Conservation (phyloP, 1,284 basidiomycete genomes). For the Marasmius fiardii region DNA sequence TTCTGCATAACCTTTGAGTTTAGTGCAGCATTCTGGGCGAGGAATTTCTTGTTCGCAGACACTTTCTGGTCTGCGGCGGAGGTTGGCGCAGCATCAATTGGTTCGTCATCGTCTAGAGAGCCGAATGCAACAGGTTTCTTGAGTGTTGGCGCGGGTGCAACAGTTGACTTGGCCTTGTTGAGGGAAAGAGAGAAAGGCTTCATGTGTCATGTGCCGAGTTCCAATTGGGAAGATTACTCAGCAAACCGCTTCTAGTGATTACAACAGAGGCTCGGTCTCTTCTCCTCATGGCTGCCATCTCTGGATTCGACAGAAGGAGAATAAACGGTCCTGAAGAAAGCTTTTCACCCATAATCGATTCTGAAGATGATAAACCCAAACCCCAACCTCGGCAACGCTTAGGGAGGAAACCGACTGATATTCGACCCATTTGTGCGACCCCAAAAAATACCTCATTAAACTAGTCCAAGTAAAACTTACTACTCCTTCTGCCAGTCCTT, state of each 20-base stretch:
- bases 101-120: slow-evolving; percentile 60
- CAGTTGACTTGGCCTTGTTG: slow-evolving; percentile 51
- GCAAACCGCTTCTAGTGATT: not conserved
- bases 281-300: slow-evolving; percentile 29
- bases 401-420: slow-evolving; percentile 55
- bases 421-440: slow-evolving; percentile 81
- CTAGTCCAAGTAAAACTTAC: slow-evolving; percentile 1
- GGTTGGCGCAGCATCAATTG: slow-evolving; percentile 46
- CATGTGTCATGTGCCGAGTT: slow-evolving; percentile 43
- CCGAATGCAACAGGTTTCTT: slow-evolving; percentile 61
- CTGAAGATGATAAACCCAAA: slow-evolving; percentile 28
- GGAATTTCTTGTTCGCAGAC: slow-evolving; percentile 48
- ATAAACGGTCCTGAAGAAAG: slow-evolving; percentile 88
- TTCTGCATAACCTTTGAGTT: slow-evolving; percentile 61
- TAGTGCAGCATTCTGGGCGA: slow-evolving; percentile 50
- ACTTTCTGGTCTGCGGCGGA: slow-evolving; percentile 30
- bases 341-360: slow-evolving; percentile 58
- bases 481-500: slow-evolving; percentile 57
- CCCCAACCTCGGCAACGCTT: slow-evolving; percentile 33
- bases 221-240: not conserved
- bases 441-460: not conserved
- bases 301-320: slow-evolving; percentile 77
- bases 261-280: not conserved
- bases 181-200: slow-evolving; percentile 77
- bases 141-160: slow-evolving; percentile 52